Base-by-base conservation (phyloP, 1,139 yeast species). In the Geotrichum phurueaensis region DNA sequence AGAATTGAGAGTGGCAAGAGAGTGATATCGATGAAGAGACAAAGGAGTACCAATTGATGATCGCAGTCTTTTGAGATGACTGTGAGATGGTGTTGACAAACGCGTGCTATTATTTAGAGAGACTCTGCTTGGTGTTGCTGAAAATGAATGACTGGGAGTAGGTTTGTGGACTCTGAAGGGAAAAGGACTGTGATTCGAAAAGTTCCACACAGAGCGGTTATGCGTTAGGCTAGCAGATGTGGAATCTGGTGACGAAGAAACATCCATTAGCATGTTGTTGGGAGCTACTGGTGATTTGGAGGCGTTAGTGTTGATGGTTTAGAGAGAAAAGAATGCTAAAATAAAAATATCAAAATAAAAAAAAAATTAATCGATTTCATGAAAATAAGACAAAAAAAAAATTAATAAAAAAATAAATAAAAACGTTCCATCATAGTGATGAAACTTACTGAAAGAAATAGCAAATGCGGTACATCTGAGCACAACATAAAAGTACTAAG, bases 171-270 rank as follows among this genome's bases (percentile, higher is more conserved):
- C 18, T 39, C 23, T 39, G 22, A n/a, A 39, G 20, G 18, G 3
- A 39, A 13, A 3, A n/a, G 47, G 54, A 56, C 25, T 54, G 51
- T 29, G 58, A 56, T 36, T 36, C 54, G 47, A 51, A 43, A 56
- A 56, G 33, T 48, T 56, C 58, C 58, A 56, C n/a, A 56, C 58
- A 22, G 58, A 56, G 13, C 54, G 54, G 31, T 52, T 56, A 10
- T 51, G 58, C 9, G 52, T 54, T n/a, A 56, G 51, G 18, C n/a
- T 22, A 18, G 47, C 48, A 39, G 47, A 39, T 12, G 54, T 47
- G 10, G 54, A 18, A 13, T 51, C 48, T 27, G 54, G 27, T 25
- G 58, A 56, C 47, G 45, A 51, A 18, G 58, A 39, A 9, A 56
- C 36, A 45, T 56, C 58, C 58, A 56, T 51, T 20, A 53, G 29